Evolutionary conservation across 148 eudicot genomes (phyloP).

Genomic region (Beta vulgaris): DNA sequence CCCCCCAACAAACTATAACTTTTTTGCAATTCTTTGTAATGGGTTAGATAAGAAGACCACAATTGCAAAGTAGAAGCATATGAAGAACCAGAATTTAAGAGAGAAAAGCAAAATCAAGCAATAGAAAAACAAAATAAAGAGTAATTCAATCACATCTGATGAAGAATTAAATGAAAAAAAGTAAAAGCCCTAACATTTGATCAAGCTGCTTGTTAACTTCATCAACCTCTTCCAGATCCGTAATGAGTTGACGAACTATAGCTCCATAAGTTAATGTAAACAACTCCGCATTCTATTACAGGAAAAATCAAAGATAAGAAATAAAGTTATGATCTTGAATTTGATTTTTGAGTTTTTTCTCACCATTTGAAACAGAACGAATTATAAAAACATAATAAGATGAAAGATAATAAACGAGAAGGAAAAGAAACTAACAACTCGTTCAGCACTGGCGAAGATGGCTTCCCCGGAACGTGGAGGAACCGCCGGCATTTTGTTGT

Average conservation of each 20-base stretch:
- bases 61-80: too few species aligned
- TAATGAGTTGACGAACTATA: constrained; percentile 84
- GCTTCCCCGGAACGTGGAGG: constrained; percentile 50
- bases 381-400: background rate
- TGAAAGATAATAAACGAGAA: background rate
- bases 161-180: background rate
- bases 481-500: constrained; percentile 37
- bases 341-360: background rate
- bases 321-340: background rate
- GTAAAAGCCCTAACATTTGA: constrained; percentile 49
- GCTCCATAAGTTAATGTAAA: constrained; percentile 98
- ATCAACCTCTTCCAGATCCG: constrained; percentile 96
- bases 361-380: background rate
- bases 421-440: constrained; percentile 30
- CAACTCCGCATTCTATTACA: constrained; percentile 71
- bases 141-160: background rate
- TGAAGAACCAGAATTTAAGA: background rate
- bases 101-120: background rate
- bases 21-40: too few species aligned
- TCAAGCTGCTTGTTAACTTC: constrained; percentile 99
- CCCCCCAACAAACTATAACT: too few species aligned
- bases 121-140: background rate
- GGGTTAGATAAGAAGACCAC: too few species aligned
- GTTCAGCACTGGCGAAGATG: constrained; percentile 44
- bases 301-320: background rate